These are phyloP conservation scores for Apostasia shenzhenica DNA, from an alignment of 106 monocot genomes.

Conservation along the genomic window DNA sequence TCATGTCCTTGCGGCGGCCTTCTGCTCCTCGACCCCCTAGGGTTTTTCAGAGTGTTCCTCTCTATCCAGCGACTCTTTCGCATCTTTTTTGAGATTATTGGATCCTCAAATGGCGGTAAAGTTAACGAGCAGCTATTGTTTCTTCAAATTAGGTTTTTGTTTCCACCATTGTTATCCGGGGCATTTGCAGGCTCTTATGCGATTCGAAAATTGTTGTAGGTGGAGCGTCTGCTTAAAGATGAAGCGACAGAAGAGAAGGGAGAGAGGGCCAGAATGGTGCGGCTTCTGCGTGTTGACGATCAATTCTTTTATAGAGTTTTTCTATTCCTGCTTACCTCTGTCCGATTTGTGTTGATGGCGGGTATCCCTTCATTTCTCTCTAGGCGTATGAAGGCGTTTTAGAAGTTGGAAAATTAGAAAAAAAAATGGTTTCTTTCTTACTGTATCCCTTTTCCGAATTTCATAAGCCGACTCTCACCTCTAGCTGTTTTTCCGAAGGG, in stretches of 20 bases:
- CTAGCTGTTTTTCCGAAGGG: too few relatives aligned
- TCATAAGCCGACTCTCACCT: too few relatives aligned
- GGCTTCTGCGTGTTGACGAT: neutral
- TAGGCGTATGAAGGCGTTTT: too few relatives aligned
- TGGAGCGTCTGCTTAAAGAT: slow-evolving; percentile 62
- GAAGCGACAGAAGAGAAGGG: slow-evolving; percentile 79
- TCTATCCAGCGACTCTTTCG: too few relatives aligned
- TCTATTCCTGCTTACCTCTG: neutral
- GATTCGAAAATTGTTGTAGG: slow-evolving; percentile 13
- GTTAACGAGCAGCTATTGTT: neutral
- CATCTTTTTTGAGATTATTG: neutral
- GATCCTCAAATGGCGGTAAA: slow-evolving; percentile 4
- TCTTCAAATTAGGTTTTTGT: neutral
- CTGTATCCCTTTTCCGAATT: too few relatives aligned
- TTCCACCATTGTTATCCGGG: neutral
- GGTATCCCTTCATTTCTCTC: neutral
- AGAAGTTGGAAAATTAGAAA: too few relatives aligned
- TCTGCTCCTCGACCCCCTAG: too few relatives aligned
- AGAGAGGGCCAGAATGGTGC: slow-evolving; percentile 75
- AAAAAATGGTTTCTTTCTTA: too few relatives aligned
- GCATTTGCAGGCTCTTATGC: neutral
- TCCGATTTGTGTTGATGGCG: too few relatives aligned
- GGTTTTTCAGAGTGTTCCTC: too few relatives aligned
- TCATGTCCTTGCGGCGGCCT: too few relatives aligned
- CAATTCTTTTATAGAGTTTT: neutral